Evolutionary conservation across 768 basidiomycete species (phyloP).

Genomic region (Mycena sanguinolenta): DNA sequence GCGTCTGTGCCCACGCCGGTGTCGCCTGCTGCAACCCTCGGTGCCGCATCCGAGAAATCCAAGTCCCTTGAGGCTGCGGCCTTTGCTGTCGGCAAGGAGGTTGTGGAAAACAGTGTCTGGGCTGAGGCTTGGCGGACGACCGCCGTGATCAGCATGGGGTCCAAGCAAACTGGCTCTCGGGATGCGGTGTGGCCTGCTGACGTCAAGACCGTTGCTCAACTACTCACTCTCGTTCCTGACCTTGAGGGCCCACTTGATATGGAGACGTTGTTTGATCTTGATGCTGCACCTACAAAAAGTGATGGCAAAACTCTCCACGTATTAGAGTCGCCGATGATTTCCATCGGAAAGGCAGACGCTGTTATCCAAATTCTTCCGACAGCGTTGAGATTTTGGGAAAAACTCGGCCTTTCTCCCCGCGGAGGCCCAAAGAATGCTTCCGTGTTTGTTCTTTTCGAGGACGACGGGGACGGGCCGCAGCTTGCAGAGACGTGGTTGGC

Average conservation of each 20-base stretch:
- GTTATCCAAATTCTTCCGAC: slow-evolving; percentile 79
- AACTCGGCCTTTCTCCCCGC: slow-evolving; percentile 79
- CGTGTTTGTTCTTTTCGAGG: slow-evolving; percentile 79
- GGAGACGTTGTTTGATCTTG: slow-evolving; percentile 56
- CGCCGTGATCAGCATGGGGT: slow-evolving; percentile 38
- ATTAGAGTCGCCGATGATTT: slow-evolving; percentile 69
- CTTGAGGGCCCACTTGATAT: slow-evolving; percentile 59
- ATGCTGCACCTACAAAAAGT: slow-evolving; percentile 26
- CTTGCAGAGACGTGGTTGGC: slow-evolving; percentile 73
- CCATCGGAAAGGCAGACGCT: slow-evolving; percentile 76
- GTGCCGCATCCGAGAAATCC: slow-evolving; percentile 73
- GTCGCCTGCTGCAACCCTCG: slow-evolving; percentile 81
- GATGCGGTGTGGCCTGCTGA: slow-evolving; percentile 72
- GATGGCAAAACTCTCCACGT: slow-evolving; percentile 39
- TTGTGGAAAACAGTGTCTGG: slow-evolving; percentile 82
- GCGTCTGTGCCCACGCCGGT: slow-evolving; percentile 83
- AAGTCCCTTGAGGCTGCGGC: slow-evolving; percentile 79
- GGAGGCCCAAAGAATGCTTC: slow-evolving; percentile 79
- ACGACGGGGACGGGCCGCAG: slow-evolving; percentile 58
- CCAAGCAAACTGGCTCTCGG: slow-evolving; percentile 39
- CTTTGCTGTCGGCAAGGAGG: slow-evolving; percentile 72
- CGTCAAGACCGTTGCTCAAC: slow-evolving; percentile 56
- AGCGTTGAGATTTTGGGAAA: slow-evolving; percentile 88
- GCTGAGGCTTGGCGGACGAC: slow-evolving; percentile 73
- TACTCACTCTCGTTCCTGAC: slow-evolving; percentile 56